phyloP scores from a whole-genome alignment of 192 early-diverging fungal species.

The Gonapodya prolifera region DNA sequence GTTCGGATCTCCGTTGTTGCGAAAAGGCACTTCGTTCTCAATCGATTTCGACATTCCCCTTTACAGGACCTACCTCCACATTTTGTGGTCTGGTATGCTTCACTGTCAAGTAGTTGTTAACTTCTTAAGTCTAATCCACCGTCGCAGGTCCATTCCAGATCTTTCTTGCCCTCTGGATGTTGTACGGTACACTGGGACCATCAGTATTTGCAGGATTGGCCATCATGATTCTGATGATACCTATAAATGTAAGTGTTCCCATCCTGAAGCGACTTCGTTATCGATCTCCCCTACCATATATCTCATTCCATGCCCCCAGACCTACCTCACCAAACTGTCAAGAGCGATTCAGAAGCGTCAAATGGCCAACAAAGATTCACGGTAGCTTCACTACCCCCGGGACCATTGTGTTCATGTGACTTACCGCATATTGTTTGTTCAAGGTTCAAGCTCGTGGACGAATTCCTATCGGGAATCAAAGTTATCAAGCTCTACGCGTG shows the following conservation, averaged over 20 bases:
- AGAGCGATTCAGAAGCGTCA: conserved; percentile 47
- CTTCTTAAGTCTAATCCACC: too few species aligned
- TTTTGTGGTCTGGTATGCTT: conserved; percentile 61
- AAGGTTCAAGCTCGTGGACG: conserved; percentile 34
- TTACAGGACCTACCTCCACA: conserved; percentile 51
- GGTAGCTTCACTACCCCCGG: too few species aligned
- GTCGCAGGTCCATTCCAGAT: conserved; percentile 73
- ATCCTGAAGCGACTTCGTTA: neutral
- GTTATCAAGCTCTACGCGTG: conserved; percentile 98
- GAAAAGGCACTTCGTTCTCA: too few species aligned
- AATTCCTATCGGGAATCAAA: conserved; percentile 78
- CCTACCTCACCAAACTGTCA: neutral
- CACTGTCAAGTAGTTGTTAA: too few species aligned
- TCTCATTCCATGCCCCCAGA: neutral
- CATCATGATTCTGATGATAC: conserved; percentile 71
- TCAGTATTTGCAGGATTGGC: conserved; percentile 72
- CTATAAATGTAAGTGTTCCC: conserved; percentile 45
- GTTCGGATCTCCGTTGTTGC: too few species aligned
- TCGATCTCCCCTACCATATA: neutral
- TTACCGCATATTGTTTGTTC: neutral
- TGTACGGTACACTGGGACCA: conserved; percentile 68
- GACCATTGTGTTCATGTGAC: too few species aligned
- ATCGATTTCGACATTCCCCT: too few species aligned
- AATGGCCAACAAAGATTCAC: conserved; percentile 73
- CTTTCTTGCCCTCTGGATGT: conserved; percentile 51